Base-by-base conservation (phyloP, 108 stramenopile genomes). In the Ochromonas danica region DNA sequence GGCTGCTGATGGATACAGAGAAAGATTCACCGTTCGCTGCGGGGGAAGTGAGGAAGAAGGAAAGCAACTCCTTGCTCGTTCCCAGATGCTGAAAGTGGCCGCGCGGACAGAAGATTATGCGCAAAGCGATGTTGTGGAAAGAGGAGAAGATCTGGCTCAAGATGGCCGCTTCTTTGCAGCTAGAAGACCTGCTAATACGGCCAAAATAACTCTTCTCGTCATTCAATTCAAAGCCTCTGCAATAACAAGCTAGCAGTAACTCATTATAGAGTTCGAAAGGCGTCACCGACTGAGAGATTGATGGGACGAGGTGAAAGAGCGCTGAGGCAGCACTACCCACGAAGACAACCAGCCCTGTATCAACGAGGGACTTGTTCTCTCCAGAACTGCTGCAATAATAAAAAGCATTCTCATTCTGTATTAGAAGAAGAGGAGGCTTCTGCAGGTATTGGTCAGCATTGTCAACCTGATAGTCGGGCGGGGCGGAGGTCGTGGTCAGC, bases 181-280 rank as follows among this genome's bases (percentile, higher is more conserved):
- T 61, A 39, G 43, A 57, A 1, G 75, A 1, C n/a, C n/a, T n/a
- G n/a, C n/a, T n/a, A n/a, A n/a, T n/a, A n/a, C n/a, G n/a, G 17
- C 39, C 22, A 0, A 77, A 22, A 61, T 45, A 30, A 2, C 0
- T 0, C 39, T 0, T 40, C 0, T 14, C 0, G 2, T 0, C 43
- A 0, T 14, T 0, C 2, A 1, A 0, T 31, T 0, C 25, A 35
- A 1, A 0, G 27, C 14, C 14, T 31, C 41, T 38, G 28, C 43
- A 41, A 1, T 0, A 0, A 1, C 61, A 0, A 25, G 79, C 79
- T 17, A 30, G 36, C 2, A 80, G 0, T 17, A 80, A 1, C 35
- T 80, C 79, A 0, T 38, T 6, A 70, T 80, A 80, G 33, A 80
- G 79, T 70, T 80, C 79, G 28, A 80, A 33, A 45, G 3, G 25